Conservation (phyloP, 495 filamentous ascomycete species). For the Penicillium ochrochloron region DNA sequence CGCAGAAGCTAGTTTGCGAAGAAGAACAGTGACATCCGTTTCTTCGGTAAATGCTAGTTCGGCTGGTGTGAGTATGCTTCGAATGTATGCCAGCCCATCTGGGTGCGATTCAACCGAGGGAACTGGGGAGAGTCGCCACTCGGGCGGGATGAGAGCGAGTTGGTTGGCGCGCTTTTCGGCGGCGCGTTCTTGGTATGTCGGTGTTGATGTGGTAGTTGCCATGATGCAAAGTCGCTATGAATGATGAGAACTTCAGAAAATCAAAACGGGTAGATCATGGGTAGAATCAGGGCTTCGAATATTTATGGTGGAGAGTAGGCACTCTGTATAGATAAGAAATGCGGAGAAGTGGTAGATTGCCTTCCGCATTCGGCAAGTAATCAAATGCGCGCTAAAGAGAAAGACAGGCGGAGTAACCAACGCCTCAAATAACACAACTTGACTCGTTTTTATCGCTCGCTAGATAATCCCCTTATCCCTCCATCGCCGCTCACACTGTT, state of each 20-base stretch:
- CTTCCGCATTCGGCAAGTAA: conserved; percentile 31
- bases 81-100: conserved; percentile 28
- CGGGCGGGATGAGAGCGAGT: conserved; percentile 36
- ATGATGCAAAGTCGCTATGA: neutral
- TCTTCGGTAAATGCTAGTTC: conserved; percentile 59
- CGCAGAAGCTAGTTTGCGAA: conserved; percentile 48
- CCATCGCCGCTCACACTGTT: conserved; percentile 36
- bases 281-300: neutral
- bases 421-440: neutral
- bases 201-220: conserved; percentile 1
- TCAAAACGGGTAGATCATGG: neutral
- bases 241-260: neutral
- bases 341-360: conserved; percentile 20
- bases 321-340: conserved; percentile 23
- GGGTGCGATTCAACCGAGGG: conserved; percentile 29
- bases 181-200: conserved; percentile 32
- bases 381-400: conserved; percentile 21
- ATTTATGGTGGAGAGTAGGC: conserved; percentile 3
- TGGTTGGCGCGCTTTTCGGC: conserved; percentile 37
- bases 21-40: conserved; percentile 44
- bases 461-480: conserved; percentile 16
- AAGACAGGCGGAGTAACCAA: neutral
- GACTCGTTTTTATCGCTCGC: neutral
- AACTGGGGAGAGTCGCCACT: conserved; percentile 38
- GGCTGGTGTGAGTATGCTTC: conserved; percentile 45